These are phyloP conservation scores for Fonsecaea nubica DNA, from an alignment of 2,329 filamentous ascomycete genomes.

Conservation along the genomic window DNA sequence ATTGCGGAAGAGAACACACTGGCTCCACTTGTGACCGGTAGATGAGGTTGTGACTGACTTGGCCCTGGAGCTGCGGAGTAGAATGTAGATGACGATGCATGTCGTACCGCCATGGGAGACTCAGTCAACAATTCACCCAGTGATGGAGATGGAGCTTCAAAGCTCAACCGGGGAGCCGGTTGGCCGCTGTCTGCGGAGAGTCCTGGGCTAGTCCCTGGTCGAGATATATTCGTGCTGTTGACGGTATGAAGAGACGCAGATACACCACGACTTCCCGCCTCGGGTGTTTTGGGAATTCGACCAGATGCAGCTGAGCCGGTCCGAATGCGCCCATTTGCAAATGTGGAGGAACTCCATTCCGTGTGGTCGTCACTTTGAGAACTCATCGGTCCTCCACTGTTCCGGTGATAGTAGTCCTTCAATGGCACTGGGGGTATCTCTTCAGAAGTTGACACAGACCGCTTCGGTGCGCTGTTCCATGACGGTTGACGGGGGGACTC, in stretches of 20 bases:
- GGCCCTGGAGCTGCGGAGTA: conserved; percentile 40
- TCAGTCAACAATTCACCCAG: conserved; percentile 33
- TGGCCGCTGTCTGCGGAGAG: conserved; percentile 35
- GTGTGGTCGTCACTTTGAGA: conserved; percentile 57
- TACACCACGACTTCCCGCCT: conserved; percentile 22
- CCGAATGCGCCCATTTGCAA: conserved; percentile 60
- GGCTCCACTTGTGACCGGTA: conserved; percentile 50
- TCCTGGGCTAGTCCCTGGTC: conserved; percentile 37
- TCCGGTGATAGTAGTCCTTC: conserved; percentile 26
- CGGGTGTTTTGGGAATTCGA: conserved; percentile 36
- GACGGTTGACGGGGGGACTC: conserved; percentile 57
- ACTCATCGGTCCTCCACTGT: conserved; percentile 44
- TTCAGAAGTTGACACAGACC: conserved; percentile 37
- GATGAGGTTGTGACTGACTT: conserved; percentile 59
- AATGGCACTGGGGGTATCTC: conserved; percentile 63
- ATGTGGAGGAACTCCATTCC: conserved; percentile 50
- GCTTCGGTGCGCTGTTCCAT: conserved; percentile 55
- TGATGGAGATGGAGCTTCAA: conserved; percentile 53
- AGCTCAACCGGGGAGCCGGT: conserved; percentile 51
- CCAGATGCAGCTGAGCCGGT: conserved; percentile 63
- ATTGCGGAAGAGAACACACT: conserved; percentile 87
- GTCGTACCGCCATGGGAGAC: conserved; percentile 29
- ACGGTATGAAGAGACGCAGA: conserved; percentile 31
- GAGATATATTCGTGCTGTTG: conserved; percentile 29
- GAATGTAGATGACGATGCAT: conserved; percentile 43